Base-by-base conservation (phyloP, 768 basidiomycete genomes). In the Xerocomellus dryophilus region DNA sequence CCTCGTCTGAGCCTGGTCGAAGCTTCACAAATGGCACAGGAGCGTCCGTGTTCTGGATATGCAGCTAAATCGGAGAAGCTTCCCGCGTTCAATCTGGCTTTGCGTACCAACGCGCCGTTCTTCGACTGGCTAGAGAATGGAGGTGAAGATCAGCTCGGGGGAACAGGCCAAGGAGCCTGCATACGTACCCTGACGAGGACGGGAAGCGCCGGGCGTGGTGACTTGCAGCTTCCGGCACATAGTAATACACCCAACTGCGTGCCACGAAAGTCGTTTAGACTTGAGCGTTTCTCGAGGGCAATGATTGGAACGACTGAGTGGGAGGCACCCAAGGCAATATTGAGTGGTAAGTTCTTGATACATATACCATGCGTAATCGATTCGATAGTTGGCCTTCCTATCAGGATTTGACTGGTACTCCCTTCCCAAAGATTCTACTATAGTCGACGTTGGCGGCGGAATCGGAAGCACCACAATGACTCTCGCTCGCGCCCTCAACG, bases 111-210 rank as follows among this genome's bases (percentile, higher is more conserved):
- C 43, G 73, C 73, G 7, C 78, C 78, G 2, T 89, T 80, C 62
- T 91, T 90, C 59, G 81, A 79, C 18, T 91, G 89, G 89, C 73
- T 91, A 7, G 89, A 90, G 66, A 80, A 80, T 18, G 77, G 78
- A 21, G 76, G 73, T 27, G 66, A 72, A 48, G 69, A 69, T 27
- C 61, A 54, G 3, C 61, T 60, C 2, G 63, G 61, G 31, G 64
- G 61, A 31, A 66, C 60, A 0, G 67, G 67, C 5, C 43, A 51
- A 21, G 56, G 59, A 2, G 63, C 70, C 20, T 50, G 61, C 10
- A 29, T 31, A 21, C 41, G 12, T 35, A n/a, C 15, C 21, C 8
- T 21, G 27, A 32, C 27, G 21, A 42, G 14, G 31, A 51, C 14
- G 12, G 20, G 21, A 32, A 27, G n/a, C 27, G 21, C 11, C 3